phyloP scores from a whole-genome alignment of 176 grass and related monocot species.

The Themeda triandra region DNA sequence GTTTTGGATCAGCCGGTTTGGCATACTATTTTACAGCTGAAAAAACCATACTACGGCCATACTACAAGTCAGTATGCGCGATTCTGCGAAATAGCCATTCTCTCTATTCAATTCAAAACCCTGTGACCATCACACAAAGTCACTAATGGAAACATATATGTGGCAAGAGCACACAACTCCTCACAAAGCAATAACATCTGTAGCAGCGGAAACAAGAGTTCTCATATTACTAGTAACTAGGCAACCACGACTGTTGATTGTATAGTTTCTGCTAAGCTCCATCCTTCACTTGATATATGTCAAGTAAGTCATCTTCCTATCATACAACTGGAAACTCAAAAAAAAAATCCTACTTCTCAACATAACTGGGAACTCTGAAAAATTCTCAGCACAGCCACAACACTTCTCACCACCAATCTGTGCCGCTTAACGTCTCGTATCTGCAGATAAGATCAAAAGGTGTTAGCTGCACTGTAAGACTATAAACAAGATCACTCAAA shows the following conservation, averaged over 20 bases:
- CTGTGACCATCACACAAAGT: background rate
- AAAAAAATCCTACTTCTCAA: background rate
- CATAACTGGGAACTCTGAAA: background rate
- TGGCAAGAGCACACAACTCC: background rate
- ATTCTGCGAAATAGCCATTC: no score
- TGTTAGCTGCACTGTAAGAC: background rate
- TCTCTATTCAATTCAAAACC: background rate
- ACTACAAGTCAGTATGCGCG: background rate
- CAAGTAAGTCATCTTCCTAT: background rate
- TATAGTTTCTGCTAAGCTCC: background rate
- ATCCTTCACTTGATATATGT: background rate
- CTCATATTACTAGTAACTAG: background rate
- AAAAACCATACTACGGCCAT: background rate
- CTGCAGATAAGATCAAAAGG: background rate
- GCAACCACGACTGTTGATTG: background rate
- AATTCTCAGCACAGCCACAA: background rate
- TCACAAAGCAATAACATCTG: background rate
- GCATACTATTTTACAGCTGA: background rate
- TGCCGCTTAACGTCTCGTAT: slow-evolving; percentile 7
- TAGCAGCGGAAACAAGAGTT: background rate
- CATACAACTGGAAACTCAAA: background rate
- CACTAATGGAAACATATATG: background rate
- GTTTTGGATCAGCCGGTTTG: background rate
- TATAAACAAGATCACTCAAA: background rate
- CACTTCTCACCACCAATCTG: background rate